Evolutionary conservation across 768 basidiomycete genomes (phyloP), one percentile per base, ranked within the genome.

Genomic region (Grammothele lineata): DNA sequence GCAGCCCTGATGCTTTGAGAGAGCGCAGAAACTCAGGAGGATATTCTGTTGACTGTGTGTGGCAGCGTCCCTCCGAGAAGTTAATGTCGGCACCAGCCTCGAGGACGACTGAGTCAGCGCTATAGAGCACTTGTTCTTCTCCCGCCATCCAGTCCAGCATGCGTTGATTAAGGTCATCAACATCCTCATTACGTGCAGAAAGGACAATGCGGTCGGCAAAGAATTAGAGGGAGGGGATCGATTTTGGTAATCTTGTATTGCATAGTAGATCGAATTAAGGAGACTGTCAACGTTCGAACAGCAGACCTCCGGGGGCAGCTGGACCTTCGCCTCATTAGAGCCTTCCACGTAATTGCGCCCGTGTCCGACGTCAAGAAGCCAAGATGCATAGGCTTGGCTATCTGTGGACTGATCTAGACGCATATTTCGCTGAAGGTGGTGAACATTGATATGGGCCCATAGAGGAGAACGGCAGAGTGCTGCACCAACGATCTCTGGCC

Each of bases 1-100:
- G 77, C 34, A 78, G 58, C 7, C 69, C 66, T 35, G 67, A 59
- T 3, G 62, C 51, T 24, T 64, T 62, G n/a, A 78, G 64, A 27
- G 62, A 56, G 24, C 60, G 45, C 1, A 63, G 40, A 35, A 54
- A 58, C 4, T 63, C 62, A 18, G 37, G 18, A 23, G 42, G 36
- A 49, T 38, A 18, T 23, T 43, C 36, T 30, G n/a, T n/a, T n/a
- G n/a, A n/a, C n/a, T n/a, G n/a, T n/a, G n/a, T n/a, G 41, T 48
- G 11, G 33, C 27, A 27, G 40, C 26, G 19, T 22, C 19, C 41
- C 7, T 25, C 40, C 40, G 4, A n/a, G n/a, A n/a, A n/a, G n/a
- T n/a, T n/a, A n/a, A n/a, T n/a, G n/a, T n/a, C n/a, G n/a, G 39
- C 39, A 9, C 18, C 27, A 11, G 37, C 19, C 5, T 37, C 41